Conservation (phyloP, 2,329 filamentous ascomycete species). For the Graphium sp. region DNA sequence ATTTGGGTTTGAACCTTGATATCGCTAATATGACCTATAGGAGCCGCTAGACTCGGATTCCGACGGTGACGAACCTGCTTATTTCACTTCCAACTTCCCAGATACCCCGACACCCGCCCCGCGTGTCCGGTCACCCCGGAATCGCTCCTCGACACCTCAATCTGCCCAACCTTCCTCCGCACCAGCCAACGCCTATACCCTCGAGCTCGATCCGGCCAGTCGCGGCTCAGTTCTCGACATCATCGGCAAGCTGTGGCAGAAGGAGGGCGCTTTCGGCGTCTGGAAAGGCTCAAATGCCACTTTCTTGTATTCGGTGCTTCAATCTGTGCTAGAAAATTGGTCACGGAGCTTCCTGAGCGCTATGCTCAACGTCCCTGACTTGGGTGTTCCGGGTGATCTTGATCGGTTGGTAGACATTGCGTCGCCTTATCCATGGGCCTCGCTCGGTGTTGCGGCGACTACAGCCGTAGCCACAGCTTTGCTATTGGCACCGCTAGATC, state of each 20-base stretch:
- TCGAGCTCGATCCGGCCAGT: conserved; percentile 55
- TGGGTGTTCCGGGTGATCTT: conserved; percentile 57
- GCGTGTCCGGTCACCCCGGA: too few species aligned
- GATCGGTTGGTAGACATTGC: conserved; percentile 59
- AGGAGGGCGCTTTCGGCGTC: conserved; percentile 77
- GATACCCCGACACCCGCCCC: conserved; percentile 33
- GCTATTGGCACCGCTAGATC: conserved; percentile 71
- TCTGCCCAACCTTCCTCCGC: conserved; percentile 15
- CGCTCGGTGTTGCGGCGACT: conserved; percentile 53
- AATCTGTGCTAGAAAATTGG: conserved; percentile 83
- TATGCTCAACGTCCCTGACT: conserved; percentile 75
- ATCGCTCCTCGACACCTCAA: conserved; percentile 13
- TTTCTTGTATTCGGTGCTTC: conserved; percentile 77
- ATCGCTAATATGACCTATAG: too few species aligned
- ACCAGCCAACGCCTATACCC: conserved; percentile 34
- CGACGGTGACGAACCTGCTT: conserved; percentile 63
- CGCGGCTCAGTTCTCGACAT: conserved; percentile 75
- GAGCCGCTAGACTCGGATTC: conserved; percentile 37
- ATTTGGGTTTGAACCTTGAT: too few species aligned
- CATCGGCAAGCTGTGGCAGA: conserved; percentile 74
- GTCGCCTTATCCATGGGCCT: conserved; percentile 67
- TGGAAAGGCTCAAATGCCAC: conserved; percentile 92
- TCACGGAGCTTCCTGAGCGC: conserved; percentile 81
- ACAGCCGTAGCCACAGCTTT: conserved; percentile 59
- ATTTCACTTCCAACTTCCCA: conserved; percentile 56